Evolutionary conservation across 345 rosid species (phyloP), one percentile per base, ranked within the genome.

Genomic region (Triadica sebifera): DNA sequence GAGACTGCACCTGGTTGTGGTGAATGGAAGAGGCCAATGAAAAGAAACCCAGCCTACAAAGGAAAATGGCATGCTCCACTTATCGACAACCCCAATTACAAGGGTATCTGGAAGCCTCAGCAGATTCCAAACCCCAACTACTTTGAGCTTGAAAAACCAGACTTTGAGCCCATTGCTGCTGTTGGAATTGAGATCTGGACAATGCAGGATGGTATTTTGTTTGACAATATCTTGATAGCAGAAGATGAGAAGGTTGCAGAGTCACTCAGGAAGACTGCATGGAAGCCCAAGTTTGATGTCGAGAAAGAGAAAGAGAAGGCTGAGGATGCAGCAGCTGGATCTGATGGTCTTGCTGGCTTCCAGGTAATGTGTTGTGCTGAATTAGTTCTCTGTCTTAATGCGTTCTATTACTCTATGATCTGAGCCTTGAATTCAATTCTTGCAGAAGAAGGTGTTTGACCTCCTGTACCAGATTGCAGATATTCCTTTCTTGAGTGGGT

Each of bases 131-230:
- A 90, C 87, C 97, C 95, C 41, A 49, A 66, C 73, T 92, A 84
- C 85, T 87, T 90, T 69, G 95, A 92, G 87, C 87, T 92, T 55
- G 90, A 90, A 71, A 80, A 67, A 51, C 95, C 97, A 0, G 71
- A 90, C 73, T 89, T 74, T 61, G 97, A 92, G 81, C 92, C 93
- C 74, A 90, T 92, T 67, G 89, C 97, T 69, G 97, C 92, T 49
- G 41, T 92, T 15, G 97, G 97, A 43, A 90, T 92, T 59, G 97
- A 92, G 86, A 92, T 92, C 72, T 92, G 97, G 97, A 92, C 97
- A 38, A 92, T 92, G 97, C 95, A 92, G 81, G 93, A 92, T 59
- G 97, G 97, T 46, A 86, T 92, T 59, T 74, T 90, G 83, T 92
- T 92, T 67, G 97, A 88, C 81, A 89, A 92, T 76, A 81, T 92